Conservation (phyloP, 1,139 yeast genomes). For the Nakaseomyces glabratus region DNA sequence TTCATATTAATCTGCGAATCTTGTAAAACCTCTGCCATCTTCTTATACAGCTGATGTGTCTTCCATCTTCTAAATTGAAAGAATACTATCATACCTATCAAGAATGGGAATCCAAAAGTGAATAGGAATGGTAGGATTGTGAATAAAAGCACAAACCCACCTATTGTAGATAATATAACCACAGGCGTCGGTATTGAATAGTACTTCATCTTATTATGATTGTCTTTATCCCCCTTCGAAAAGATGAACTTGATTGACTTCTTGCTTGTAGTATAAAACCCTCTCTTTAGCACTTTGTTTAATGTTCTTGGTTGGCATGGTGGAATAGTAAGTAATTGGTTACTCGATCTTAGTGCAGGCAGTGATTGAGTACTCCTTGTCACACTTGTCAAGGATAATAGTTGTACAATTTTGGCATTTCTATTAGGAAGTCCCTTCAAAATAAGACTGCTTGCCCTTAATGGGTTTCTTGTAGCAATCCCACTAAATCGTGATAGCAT, state of each 20-base stretch:
- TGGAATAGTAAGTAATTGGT: too few relatives aligned
- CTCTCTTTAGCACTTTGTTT: constrained; percentile 1
- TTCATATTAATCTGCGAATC: neutral
- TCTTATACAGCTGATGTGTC: constrained; percentile 5
- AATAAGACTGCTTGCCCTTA: too few relatives aligned
- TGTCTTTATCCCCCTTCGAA: neutral
- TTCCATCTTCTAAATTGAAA: constrained; percentile 8
- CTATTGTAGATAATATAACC: constrained; percentile 5
- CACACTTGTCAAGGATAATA: too few relatives aligned
- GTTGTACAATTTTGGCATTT: too few relatives aligned
- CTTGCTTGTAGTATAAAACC: constrained; percentile 2
- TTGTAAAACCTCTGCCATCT: constrained; percentile 3
- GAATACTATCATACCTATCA: constrained; percentile 5
- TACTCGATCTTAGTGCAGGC: neutral
- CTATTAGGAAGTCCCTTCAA: too few relatives aligned
- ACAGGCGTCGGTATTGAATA: constrained; percentile 5
- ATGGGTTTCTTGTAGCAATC: too few relatives aligned
- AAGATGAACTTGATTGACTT: constrained; percentile 3
- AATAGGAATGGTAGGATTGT: constrained; percentile 4
- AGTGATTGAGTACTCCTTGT: too few relatives aligned
- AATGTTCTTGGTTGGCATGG: too few relatives aligned
- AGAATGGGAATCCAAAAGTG: constrained; percentile 6
- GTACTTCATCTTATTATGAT: constrained; percentile 2
- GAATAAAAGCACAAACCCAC: constrained; percentile 4
- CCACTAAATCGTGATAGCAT: too few relatives aligned